phyloP scores from a whole-genome alignment of 805 yeast genomes.

The Saccharomycopsis babjevae region DNA sequence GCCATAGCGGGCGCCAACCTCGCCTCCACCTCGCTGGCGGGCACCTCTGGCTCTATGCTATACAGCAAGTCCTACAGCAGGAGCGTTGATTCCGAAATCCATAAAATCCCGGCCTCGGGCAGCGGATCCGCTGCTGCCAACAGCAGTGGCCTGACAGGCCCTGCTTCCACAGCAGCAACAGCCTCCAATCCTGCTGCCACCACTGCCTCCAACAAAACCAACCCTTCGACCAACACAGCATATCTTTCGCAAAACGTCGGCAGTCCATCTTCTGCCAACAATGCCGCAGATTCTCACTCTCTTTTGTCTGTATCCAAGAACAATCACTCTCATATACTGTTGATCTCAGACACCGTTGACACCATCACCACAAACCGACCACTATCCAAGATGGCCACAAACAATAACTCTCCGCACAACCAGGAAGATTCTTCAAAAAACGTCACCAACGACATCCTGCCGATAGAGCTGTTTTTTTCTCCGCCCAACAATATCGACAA shows the following conservation, averaged over 20 bases:
- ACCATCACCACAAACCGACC: background rate
- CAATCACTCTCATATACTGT: background rate
- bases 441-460: background rate
- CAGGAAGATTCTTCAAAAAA: background rate
- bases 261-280: background rate
- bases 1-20: background rate
- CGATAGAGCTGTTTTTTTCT: background rate
- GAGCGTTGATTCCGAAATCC: slow-evolving; percentile 4
- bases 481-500: background rate
- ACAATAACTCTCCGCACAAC: background rate
- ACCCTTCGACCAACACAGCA: background rate
- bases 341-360: background rate
- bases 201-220: background rate
- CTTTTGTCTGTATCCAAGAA: background rate
- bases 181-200: background rate
- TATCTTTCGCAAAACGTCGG: background rate
- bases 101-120: background rate
- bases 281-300: background rate
- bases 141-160: background rate
- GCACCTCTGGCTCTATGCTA: slow-evolving; percentile 4
- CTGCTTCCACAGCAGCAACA: background rate
- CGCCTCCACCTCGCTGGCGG: background rate
- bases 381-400: background rate
- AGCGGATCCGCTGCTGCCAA: background rate
- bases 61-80: slow-evolving; percentile 1